Evolutionary conservation across 176 grass and related monocot genomes (phyloP).

Genomic region (Triticum monococcum): DNA sequence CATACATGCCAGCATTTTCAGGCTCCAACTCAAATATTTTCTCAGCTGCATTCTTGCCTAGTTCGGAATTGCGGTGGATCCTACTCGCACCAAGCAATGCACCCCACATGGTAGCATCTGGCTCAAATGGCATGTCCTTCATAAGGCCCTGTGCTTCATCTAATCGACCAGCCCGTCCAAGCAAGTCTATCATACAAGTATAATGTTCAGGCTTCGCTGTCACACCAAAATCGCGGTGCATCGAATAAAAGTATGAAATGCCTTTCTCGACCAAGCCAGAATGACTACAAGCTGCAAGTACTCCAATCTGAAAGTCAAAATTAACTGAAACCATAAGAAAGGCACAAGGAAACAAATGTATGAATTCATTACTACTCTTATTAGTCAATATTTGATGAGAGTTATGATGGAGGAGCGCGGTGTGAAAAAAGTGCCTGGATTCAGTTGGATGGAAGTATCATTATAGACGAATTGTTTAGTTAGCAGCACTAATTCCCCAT

Average conservation of each 20-base stretch:
- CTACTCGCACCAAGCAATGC: slow-evolving; percentile 92
- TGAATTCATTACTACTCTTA: background rate
- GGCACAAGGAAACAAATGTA: background rate
- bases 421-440: too few species aligned
- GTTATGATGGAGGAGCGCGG: too few species aligned
- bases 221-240: slow-evolving; percentile 69
- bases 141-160: slow-evolving; percentile 76
- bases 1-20: slow-evolving; percentile 90
- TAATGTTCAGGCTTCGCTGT: slow-evolving; percentile 79
- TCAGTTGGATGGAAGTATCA: too few species aligned
- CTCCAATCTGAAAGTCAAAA: slow-evolving; percentile 67
- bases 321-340: slow-evolving; percentile 9
- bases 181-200: slow-evolving; percentile 95
- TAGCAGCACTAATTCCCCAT: slow-evolving; percentile 2
- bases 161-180: slow-evolving; percentile 80
- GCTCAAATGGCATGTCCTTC: slow-evolving; percentile 80
- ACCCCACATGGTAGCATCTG: slow-evolving; percentile 87
- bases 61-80: slow-evolving; percentile 80
- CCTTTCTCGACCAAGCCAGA: slow-evolving; percentile 83
- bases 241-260: slow-evolving; percentile 79
- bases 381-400: too few species aligned
- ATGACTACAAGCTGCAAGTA: slow-evolving; percentile 89
- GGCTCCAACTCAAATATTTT: slow-evolving; percentile 95
- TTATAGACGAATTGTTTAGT: background rate
- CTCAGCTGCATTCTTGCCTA: slow-evolving; percentile 74